Base-by-base conservation (phyloP, 2,329 filamentous ascomycete species). In the Trichoderma lentiforme region DNA sequence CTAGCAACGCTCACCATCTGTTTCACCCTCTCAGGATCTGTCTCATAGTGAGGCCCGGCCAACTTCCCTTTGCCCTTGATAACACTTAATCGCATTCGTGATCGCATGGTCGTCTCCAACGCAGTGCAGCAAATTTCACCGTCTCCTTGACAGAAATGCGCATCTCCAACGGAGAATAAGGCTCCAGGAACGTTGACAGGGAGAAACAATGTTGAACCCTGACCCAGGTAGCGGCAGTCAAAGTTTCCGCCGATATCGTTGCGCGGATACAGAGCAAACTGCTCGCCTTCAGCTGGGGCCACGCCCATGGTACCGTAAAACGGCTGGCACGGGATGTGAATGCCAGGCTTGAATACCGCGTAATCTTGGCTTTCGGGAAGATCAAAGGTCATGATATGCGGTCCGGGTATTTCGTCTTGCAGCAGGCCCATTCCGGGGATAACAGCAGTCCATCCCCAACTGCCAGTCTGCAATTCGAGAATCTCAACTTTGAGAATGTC, bases 121-220 rank as follows among this genome's bases (percentile, higher is more conserved):
- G 86, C 86, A n/a, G 85, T 86, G 6, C 86, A 86, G 74, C 86
- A 87, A 26, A 88, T 84, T 74, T 88, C 86, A 4, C 86, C 86
- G 72, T 87, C 85, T 3, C 86, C 86, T 75, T 88, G 86, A 0
- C 85, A 85, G 3, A 85, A 85, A 76, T 88, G 86, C 0, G 85
- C 86, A 75, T 88, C 86, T 0, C 32, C 60, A 18, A 36, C 21
- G 12, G 32, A 34, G n/a, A 62, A 62, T 11, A 62, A 15, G 8
- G 60, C 60, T 1, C 60, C 60, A 11, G 60, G 60, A 7, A 62
- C 60, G n/a, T 62, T 62, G 21, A 62, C 60, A 2, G 34, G 60
- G 34, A 62, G 60, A 11, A 62, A 62, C 7, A 62, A 4, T 3
- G 43, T 86, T 86, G 84, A 81, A 0, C 86, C 86, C 3, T 80